Evolutionary conservation across 2,329 filamentous ascomycete genomes (phyloP), one percentile per base, ranked within the genome.

Genomic region (Fragosphaeria purpurea): DNA sequence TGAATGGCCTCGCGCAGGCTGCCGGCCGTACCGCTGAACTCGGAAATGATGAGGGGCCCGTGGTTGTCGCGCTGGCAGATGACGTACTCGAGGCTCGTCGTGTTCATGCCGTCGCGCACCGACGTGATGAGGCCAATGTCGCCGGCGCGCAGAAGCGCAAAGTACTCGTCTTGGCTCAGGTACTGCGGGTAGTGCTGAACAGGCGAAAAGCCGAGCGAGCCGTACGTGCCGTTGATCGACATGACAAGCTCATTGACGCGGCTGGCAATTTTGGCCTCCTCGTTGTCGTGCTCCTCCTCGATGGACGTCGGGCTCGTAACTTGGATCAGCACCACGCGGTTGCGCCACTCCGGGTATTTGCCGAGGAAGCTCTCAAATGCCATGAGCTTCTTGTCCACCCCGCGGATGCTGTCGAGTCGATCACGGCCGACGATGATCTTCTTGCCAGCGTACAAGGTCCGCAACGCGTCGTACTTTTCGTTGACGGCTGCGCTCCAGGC

Each of bases 41-140:
- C 91, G 11, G 93, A 97, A 31, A 97, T 79, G 57, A 97, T 96
- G 44, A 97, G 73, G 2, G 90, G 91, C 1, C 90, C 87, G 58
- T 90, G 82, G 51, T 83, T 83, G 56, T 93, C 85, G 61, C 88
- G 86, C 67, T 97, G 91, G 65, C 88, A 95, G 52, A 95, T 79
- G 51, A 97, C 83, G 64, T 96, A 97, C 67, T 97, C 93, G 59
- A 97, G 73, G 64, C 88, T 94, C 22, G 90, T 95, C 0, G 91
- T 96, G 71, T 96, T 97, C 90, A 97, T 96, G 52, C 91, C 91
- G 65, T 97, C 93, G 53, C 91, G 82, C 30, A 97, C 90, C 58
- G 88, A 95, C 6, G 93, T 96, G 66, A 97, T 96, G 47, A 97
- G 74, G 4, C 89, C 91, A 57, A 96, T 87, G 64, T 97, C 89